Conservation (phyloP, 345 rosid species). For the Sisymbrium irio region DNA sequence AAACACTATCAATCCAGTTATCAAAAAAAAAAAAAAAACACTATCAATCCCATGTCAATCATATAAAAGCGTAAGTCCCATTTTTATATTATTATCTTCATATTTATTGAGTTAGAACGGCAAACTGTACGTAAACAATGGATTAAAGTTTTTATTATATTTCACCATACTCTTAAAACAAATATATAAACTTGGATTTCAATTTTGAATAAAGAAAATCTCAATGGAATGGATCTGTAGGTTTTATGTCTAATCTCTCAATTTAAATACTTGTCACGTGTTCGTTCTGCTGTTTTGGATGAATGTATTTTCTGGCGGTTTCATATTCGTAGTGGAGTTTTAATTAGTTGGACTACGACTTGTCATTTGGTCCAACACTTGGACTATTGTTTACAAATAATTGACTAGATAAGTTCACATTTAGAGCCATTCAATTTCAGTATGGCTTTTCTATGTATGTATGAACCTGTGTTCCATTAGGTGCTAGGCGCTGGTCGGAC, state of each 20-base stretch:
- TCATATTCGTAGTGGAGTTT: background rate
- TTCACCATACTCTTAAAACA: background rate
- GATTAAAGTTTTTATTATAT: background rate
- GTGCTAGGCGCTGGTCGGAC: too few species aligned
- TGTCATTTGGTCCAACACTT: slow-evolving; percentile 11
- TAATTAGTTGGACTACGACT: slow-evolving; percentile 2
- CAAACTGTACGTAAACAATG: background rate
- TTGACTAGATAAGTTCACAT: slow-evolving; percentile 17
- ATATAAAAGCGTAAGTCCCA: background rate
- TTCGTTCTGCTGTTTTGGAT: background rate
- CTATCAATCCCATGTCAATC: background rate
- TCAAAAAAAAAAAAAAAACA: too few species aligned
- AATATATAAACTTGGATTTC: background rate
- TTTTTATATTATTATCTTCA: background rate
- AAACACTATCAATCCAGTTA: too few species aligned
- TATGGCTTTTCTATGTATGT: background rate
- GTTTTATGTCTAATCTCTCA: slow-evolving; percentile 1
- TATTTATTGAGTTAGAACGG: background rate
- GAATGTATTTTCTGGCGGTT: background rate
- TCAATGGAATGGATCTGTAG: slow-evolving; percentile 24
- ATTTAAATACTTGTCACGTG: background rate
- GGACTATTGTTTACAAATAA: slow-evolving; percentile 14
- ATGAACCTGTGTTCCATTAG: too few species aligned
- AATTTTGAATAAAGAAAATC: background rate
- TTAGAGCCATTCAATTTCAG: slow-evolving; percentile 7